phyloP scores from a whole-genome alignment of 352 stramenopile species.

The Pilasporangium apinafurcum region DNA sequence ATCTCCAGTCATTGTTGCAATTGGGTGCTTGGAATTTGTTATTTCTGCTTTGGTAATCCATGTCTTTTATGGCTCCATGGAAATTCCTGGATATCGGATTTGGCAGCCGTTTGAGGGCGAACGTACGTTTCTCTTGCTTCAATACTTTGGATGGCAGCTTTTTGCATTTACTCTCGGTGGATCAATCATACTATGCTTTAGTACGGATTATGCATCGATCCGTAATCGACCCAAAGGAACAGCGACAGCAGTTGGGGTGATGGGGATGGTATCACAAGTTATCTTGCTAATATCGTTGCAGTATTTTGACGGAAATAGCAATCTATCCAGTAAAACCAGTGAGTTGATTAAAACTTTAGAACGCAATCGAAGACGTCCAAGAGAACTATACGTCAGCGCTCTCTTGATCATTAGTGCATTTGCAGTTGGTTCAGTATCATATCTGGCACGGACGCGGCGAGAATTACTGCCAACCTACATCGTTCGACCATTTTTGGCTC shows the following conservation, averaged over 20 bases:
- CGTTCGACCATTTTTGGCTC: conserved; percentile 6
- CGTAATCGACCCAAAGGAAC: conserved; percentile 13
- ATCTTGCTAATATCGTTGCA: conserved; percentile 41
- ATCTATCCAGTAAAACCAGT: not conserved
- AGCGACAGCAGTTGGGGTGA: conserved; percentile 24
- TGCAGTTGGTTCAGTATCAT: conserved; percentile 13
- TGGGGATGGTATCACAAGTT: conserved; percentile 42
- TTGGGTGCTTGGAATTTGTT: conserved; percentile 28
- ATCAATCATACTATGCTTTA: conserved; percentile 23
- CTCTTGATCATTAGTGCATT: conserved; percentile 24
- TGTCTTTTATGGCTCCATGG: conserved; percentile 34
- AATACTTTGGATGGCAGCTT: conserved; percentile 58
- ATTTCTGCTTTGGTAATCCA: conserved; percentile 42
- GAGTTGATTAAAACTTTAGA: not conserved
- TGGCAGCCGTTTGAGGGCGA: conserved; percentile 60
- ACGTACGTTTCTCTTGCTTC: conserved; percentile 40
- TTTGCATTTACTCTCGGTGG: conserved; percentile 34
- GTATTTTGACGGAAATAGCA: conserved; percentile 21
- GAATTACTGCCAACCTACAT: not conserved
- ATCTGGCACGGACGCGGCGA: conserved; percentile 3
- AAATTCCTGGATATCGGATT: conserved; percentile 36
- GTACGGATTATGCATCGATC: conserved; percentile 7
- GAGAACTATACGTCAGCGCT: conserved; percentile 25
- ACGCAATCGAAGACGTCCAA: conserved; percentile 6
- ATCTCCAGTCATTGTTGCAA: conserved; percentile 23